Evolutionary conservation across 2,329 filamentous ascomycete species (phyloP).

Genomic region (Microthyrium microscopicum): DNA sequence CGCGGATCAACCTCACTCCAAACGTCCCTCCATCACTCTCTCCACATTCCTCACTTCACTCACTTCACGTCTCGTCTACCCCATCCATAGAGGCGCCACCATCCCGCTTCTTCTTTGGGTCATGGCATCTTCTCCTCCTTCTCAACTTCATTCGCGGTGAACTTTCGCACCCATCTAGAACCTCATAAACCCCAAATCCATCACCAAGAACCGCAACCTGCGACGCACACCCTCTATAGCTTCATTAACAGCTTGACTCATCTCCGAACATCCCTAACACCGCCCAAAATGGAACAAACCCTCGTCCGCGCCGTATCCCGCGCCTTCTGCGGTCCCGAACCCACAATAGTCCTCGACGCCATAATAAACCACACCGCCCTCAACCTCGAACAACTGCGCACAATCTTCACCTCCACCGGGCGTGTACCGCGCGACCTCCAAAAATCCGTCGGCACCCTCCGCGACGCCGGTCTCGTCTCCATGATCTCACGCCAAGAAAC

Average conservation of each 20-base stretch:
- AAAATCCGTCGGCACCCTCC: slow-evolving; percentile 70
- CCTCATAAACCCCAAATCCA: too few relatives aligned
- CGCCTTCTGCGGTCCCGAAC: slow-evolving; percentile 72
- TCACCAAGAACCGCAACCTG: too few relatives aligned
- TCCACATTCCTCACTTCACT: too few relatives aligned
- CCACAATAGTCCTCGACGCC: slow-evolving; percentile 69
- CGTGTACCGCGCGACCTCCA: slow-evolving; percentile 87
- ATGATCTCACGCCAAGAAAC: slow-evolving; percentile 67
- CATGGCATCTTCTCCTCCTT: too few relatives aligned
- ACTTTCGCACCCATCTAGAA: too few relatives aligned
- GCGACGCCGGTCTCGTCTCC: slow-evolving; percentile 70
- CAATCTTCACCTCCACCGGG: slow-evolving; percentile 49
- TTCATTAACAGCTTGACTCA: slow-evolving; percentile 8
- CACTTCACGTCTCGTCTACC: too few relatives aligned
- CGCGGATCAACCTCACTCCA: too few relatives aligned
- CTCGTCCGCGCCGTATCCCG: slow-evolving; percentile 75
- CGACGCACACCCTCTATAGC: slow-evolving; percentile 7
- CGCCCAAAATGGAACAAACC: slow-evolving; percentile 40
- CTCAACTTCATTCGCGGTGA: too few relatives aligned
- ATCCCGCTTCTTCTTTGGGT: too few relatives aligned
- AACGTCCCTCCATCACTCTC: too few relatives aligned
- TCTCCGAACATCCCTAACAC: neutral
- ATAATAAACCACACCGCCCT: slow-evolving; percentile 53
- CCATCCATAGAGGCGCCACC: too few relatives aligned
- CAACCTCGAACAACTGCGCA: slow-evolving; percentile 2